phyloP scores from a whole-genome alignment of 2,329 filamentous ascomycete genomes.

The Pseudocercospora fijiensis region DNA sequence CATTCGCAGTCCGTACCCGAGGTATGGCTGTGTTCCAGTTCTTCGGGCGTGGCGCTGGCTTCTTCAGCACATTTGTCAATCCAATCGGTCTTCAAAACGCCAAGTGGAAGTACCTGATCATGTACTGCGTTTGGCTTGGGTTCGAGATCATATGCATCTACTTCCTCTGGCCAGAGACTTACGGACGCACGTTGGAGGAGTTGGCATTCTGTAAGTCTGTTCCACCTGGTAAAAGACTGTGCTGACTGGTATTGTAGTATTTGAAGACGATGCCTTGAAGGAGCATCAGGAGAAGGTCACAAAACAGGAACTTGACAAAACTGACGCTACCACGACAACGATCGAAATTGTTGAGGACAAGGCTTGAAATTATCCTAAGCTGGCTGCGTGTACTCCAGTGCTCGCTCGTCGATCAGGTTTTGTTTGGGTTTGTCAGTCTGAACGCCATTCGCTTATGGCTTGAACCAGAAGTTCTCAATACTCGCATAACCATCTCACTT shows the following conservation, averaged over 20 bases:
- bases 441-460: background rate
- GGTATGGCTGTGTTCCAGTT: conserved; percentile 61
- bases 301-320: conserved; percentile 1
- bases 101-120: conserved; percentile 47
- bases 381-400: background rate
- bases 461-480: background rate
- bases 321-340: background rate
- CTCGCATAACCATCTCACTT: background rate
- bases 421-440: background rate
- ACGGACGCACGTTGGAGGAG: conserved; percentile 47
- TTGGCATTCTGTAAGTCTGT: conserved; percentile 46
- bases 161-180: conserved; percentile 49
- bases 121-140: conserved; percentile 46
- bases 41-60: conserved; percentile 52
- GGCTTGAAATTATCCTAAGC: background rate
- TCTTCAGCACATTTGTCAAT: conserved; percentile 53
- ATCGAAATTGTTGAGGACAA: background rate
- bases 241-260: conserved; percentile 10
- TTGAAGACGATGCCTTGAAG: conserved; percentile 32
- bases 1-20: conserved; percentile 57
- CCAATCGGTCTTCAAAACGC: conserved; percentile 48
- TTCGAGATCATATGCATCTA: conserved; percentile 47
- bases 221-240: background rate
- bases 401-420: background rate
- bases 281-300: conserved; percentile 10